phyloP scores from a whole-genome alignment of 139 green algal species.

The Chlorella sp. region DNA sequence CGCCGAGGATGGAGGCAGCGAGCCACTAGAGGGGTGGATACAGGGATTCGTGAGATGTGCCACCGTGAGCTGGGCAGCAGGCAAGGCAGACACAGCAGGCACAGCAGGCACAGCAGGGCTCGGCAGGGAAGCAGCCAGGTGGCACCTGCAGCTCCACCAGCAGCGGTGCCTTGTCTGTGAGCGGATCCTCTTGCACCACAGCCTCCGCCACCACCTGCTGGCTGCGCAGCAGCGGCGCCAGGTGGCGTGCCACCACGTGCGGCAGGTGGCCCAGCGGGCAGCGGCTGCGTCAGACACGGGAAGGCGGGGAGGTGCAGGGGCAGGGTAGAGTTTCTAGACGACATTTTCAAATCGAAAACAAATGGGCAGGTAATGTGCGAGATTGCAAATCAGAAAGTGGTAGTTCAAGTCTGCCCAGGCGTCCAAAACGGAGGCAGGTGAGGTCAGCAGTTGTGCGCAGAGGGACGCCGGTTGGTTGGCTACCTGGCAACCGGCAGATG shows the following conservation, averaged over 20 bases:
- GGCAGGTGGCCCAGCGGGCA: slow-evolving; percentile 62
- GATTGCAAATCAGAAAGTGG: neutral
- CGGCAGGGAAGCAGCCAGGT: too few species aligned
- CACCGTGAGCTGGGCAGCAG: too few species aligned
- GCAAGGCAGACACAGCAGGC: neutral
- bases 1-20: too few species aligned
- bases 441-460: neutral
- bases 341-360: neutral
- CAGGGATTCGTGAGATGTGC: too few species aligned
- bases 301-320: neutral
- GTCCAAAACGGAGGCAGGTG: neutral
- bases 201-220: slow-evolving; percentile 9
- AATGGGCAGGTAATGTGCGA: too few species aligned
- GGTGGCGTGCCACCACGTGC: slow-evolving; percentile 41
- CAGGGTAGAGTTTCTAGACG: neutral
- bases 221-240: slow-evolving; percentile 53
- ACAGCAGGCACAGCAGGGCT: neutral
- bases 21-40: too few species aligned
- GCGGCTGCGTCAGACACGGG: neutral
- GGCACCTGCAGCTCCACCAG: slow-evolving; percentile 44
- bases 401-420: neutral
- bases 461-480: neutral
- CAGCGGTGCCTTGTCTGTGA: neutral
- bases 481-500: too few species aligned
- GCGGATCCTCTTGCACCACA: slow-evolving; percentile 41